Conservation (phyloP, 2,329 filamentous ascomycete species). For the Cryphonectria japonica region DNA sequence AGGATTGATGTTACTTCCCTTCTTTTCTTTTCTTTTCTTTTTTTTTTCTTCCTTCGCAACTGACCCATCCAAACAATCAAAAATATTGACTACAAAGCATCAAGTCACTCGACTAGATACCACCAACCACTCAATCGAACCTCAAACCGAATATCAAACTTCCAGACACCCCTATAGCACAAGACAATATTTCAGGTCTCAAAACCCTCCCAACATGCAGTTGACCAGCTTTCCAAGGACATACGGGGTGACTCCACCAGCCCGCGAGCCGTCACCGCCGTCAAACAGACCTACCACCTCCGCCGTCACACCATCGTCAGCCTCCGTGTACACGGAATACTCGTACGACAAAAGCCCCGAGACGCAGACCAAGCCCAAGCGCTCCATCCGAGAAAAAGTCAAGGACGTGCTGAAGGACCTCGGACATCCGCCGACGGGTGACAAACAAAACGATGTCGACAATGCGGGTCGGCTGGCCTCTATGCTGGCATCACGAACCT, state of each 20-base stretch:
- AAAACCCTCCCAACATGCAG: neutral
- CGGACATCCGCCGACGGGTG: slow-evolving; percentile 11
- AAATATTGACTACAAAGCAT: neutral
- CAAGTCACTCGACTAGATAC: neutral
- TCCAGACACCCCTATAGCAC: neutral
- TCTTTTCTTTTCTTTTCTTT: no score
- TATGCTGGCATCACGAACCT: slow-evolving; percentile 23
- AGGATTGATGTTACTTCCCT: neutral
- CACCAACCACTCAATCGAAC: neutral
- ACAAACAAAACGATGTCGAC: slow-evolving; percentile 16
- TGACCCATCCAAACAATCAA: neutral
- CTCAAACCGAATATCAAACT: slow-evolving; percentile 2
- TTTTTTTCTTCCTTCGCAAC: neutral
- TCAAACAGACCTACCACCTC: neutral
- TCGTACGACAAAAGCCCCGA: slow-evolving; percentile 37
- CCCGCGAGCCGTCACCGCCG: neutral
- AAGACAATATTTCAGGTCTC: neutral
- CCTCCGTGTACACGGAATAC: slow-evolving; percentile 39
- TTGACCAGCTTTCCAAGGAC: slow-evolving; percentile 5
- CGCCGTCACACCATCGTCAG: slow-evolving; percentile 31
- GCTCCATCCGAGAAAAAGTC: slow-evolving; percentile 23
- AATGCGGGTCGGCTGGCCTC: slow-evolving; percentile 13
- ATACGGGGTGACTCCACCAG: neutral
- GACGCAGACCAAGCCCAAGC: slow-evolving; percentile 19
- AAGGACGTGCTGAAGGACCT: slow-evolving; percentile 28